Evolutionary conservation across 495 filamentous ascomycete species (phyloP).

Genomic region (Penicillium malachiteum): DNA sequence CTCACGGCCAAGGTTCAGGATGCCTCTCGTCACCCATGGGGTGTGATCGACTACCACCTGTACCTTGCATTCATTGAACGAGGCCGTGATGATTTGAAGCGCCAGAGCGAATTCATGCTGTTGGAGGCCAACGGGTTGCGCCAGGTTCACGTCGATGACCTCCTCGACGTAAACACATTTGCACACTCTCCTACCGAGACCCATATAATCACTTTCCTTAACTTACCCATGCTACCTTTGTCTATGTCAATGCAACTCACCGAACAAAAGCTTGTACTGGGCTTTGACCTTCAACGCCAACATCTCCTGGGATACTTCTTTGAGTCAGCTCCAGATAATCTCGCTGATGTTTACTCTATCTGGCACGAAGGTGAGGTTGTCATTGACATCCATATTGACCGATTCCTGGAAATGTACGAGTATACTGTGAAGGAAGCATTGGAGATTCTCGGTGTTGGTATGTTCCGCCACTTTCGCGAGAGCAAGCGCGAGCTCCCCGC

Average conservation of each 20-base stretch:
- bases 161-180: constrained; percentile 10
- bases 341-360: constrained; percentile 24
- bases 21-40: constrained; percentile 27
- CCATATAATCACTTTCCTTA: constrained; percentile 25
- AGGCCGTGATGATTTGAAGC: constrained; percentile 8
- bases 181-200: constrained; percentile 5
- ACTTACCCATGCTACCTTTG: constrained; percentile 25
- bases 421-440: constrained; percentile 5
- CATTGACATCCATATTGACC: constrained; percentile 10
- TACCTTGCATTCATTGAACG: constrained; percentile 30
- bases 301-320: constrained; percentile 33
- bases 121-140: constrained; percentile 27
- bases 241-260: not conserved
- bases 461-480: constrained; percentile 15
- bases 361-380: constrained; percentile 30
- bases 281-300: constrained; percentile 24
- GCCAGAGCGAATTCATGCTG: constrained; percentile 23
- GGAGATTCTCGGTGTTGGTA: constrained; percentile 9
- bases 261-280: constrained; percentile 28
- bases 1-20: not conserved
- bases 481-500: constrained; percentile 9
- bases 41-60: constrained; percentile 36
- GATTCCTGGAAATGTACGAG: constrained; percentile 14
- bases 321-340: constrained; percentile 20
- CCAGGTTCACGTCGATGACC: constrained; percentile 21